Conservation (phyloP, 805 yeast genomes). For the Saccharomyces paradoxus region DNA sequence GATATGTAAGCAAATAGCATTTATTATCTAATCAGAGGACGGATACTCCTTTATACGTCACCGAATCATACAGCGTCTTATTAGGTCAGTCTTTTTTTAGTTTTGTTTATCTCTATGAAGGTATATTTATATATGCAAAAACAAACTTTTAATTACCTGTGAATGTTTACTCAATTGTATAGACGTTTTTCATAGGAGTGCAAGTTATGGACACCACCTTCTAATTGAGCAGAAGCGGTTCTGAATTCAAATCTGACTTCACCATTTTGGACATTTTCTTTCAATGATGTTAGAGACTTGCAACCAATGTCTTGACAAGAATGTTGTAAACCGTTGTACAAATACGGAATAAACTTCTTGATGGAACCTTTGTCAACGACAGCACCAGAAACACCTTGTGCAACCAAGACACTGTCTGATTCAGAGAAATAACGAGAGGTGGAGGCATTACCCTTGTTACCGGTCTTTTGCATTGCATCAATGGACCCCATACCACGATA, state of each 20-base stretch:
- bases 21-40: not conserved
- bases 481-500: slow-evolving; percentile 99
- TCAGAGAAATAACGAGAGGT: slow-evolving; percentile 97
- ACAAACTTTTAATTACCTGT: not conserved
- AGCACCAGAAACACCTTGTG: slow-evolving; percentile 97
- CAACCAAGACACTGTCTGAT: slow-evolving; percentile 89
- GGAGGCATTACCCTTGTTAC: slow-evolving; percentile 86
- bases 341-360: slow-evolving; percentile 87
- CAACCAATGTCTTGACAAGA: slow-evolving; percentile 98
- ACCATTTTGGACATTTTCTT: slow-evolving; percentile 55
- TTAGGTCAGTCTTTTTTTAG: not conserved
- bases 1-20: not conserved
- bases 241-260: slow-evolving; percentile 89
- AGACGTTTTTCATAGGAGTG: slow-evolving; percentile 96
- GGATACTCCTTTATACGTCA: not conserved
- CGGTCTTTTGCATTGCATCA: slow-evolving; percentile 94
- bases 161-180: slow-evolving; percentile 51
- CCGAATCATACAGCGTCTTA: not conserved
- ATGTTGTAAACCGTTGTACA: slow-evolving; percentile 93
- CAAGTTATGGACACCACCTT: slow-evolving; percentile 96
- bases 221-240: slow-evolving; percentile 97
- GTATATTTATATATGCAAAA: slow-evolving; percentile 1
- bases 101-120: not conserved
- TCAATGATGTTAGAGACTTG: slow-evolving; percentile 53
- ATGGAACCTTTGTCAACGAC: slow-evolving; percentile 96